Evolutionary conservation across 768 basidiomycete species (phyloP), one percentile per base, ranked within the genome.

Genomic region (Russula sp.): DNA sequence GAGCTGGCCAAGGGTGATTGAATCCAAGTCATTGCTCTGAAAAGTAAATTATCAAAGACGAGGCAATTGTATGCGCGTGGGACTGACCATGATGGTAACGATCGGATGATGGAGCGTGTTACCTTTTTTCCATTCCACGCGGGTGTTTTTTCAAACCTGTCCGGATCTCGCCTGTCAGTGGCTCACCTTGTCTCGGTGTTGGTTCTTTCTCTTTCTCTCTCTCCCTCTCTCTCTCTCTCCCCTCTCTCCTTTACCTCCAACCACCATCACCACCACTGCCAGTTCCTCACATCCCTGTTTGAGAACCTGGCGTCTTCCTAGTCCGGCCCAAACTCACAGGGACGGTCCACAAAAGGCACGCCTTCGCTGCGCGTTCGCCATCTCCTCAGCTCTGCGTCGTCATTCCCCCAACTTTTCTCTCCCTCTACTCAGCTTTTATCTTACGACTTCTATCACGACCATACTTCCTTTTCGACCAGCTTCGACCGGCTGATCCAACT

Each of bases 341-440:
- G 64, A 65, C 49, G 55, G 52, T 22, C 55, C 64, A 57, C 72
- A 91, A 91, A 91, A 91, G 88, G 88, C 88, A 81, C 89, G 89
- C 89, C 89, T 92, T 91, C 81, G 87, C 80, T 91, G 89, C 81
- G 89, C 89, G 89, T 92, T 80, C 79, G 88, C 88, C 89, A 82
- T 72, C 66, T 60, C 71, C 63, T 69, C 68, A 67, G 67, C 61
- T 65, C 69, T 67, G n/a, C 37, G 37, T 67, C 70, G 70, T 35
- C 44, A 16, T 31, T 71, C 71, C 62, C 69, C 69, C 72, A 72
- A 74, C 68, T 61, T 57, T 62, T 59, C 66, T 58, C 45, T 72
- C 71, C 71, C 70, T 71, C 69, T 51, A 66, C 65, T 66, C 66
- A 63, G 63, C 50, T 55, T 50, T 61, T 69, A 70, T 63, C 79